phyloP scores from a whole-genome alignment of 2,329 filamentous ascomycete species.

The Nemania diffusa region DNA sequence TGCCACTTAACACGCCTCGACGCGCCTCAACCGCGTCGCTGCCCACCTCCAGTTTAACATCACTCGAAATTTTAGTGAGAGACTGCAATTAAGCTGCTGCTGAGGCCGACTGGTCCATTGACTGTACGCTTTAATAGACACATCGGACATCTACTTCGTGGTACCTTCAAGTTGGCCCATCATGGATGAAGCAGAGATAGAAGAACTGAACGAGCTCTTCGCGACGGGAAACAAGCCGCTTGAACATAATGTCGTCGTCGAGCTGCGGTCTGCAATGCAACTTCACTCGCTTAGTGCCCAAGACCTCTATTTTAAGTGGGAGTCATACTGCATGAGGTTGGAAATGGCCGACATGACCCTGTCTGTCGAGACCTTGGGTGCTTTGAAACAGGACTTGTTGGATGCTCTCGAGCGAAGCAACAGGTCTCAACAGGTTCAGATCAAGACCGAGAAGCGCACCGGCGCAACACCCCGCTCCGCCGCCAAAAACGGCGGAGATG shows the following conservation, averaged over 20 bases:
- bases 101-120: neutral
- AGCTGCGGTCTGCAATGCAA: constrained; percentile 86
- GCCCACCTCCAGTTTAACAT: constrained; percentile 16
- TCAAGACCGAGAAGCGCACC: constrained; percentile 70
- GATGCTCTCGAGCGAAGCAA: constrained; percentile 83
- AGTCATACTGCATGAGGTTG: constrained; percentile 97
- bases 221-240: constrained; percentile 66
- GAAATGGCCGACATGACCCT: constrained; percentile 79
- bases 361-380: constrained; percentile 75
- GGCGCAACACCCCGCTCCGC: constrained; percentile 71
- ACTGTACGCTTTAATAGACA: neutral
- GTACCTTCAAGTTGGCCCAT: constrained; percentile 13
- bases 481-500: constrained; percentile 68
- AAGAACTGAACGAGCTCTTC: constrained; percentile 64
- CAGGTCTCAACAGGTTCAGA: constrained; percentile 69
- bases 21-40: constrained; percentile 29
- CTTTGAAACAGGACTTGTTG: constrained; percentile 87
- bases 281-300: constrained; percentile 83
- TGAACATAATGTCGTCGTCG: constrained; percentile 79
- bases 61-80: constrained; percentile 10
- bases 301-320: constrained; percentile 98
- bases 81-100: constrained; percentile 9
- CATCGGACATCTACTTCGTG: neutral
- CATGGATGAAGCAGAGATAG: constrained; percentile 54
- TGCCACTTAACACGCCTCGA: constrained; percentile 39